These are phyloP conservation scores for Naganishia antarctica DNA, from an alignment of 768 basidiomycete species.

Conservation along the genomic window DNA sequence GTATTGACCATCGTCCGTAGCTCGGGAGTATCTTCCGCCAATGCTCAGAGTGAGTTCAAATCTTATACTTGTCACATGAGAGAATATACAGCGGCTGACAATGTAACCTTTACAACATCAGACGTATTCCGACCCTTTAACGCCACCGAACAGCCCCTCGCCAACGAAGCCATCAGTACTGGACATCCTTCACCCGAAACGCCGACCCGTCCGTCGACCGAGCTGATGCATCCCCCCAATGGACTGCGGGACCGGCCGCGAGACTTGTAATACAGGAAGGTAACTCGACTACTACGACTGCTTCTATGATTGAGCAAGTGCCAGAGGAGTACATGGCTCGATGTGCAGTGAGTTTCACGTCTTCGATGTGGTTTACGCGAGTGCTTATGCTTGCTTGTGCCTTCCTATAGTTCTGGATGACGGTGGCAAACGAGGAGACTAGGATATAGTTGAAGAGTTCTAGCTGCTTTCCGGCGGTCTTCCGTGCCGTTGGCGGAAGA, in stretches of 20 bases:
- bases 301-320: constrained; percentile 19
- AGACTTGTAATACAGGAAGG: constrained; percentile 24
- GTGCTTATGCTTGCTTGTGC: background rate
- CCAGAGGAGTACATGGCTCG: constrained; percentile 18
- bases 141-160: constrained; percentile 28
- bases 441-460: background rate
- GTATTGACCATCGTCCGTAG: too few species aligned
- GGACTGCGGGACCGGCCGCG: background rate
- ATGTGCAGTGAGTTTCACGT: constrained; percentile 25
- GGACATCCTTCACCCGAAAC: constrained; percentile 27
- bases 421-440: constrained; percentile 20
- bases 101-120: background rate
- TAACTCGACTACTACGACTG: constrained; percentile 25
- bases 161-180: constrained; percentile 26
- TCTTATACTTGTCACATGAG: too few species aligned
- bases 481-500: background rate
- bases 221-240: constrained; percentile 22
- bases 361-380: background rate
- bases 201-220: constrained; percentile 23
- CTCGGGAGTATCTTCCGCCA: constrained; percentile 30
- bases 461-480: background rate
- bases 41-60: constrained; percentile 23
- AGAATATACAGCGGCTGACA: too few species aligned
- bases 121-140: constrained; percentile 26
- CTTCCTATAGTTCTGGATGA: constrained; percentile 23